Conservation (phyloP, 495 filamentous ascomycete genomes). For the Tuber microsphaerosporum region DNA sequence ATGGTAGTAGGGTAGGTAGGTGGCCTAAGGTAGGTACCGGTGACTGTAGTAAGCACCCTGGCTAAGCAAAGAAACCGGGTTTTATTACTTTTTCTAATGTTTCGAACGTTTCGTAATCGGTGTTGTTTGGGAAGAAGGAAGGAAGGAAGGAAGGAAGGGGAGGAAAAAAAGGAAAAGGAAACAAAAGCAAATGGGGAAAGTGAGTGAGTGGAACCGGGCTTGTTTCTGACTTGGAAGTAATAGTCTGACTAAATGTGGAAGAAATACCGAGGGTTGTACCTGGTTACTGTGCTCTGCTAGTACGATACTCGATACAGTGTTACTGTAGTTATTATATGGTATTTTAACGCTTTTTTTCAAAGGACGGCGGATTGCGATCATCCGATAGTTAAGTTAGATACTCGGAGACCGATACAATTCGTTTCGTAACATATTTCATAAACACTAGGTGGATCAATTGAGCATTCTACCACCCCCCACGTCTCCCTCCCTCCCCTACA, state of each 20-base stretch:
- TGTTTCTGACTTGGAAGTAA: neutral
- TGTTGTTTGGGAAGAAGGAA: neutral
- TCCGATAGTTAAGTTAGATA: neutral
- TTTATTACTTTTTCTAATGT: neutral
- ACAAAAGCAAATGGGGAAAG: neutral
- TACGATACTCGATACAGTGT: too few relatives aligned
- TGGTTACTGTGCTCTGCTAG: too few relatives aligned
- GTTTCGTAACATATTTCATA: neutral
- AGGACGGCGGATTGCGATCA: neutral
- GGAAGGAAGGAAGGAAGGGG: neutral
- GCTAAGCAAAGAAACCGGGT: neutral
- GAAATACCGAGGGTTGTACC: neutral
- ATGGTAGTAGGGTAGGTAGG: too few relatives aligned
- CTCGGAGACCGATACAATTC: neutral
- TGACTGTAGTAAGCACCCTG: neutral
- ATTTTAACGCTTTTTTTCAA: neutral
- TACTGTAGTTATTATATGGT: too few relatives aligned
- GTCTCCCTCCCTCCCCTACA: neutral
- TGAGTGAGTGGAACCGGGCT: neutral
- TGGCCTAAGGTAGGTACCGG: too few relatives aligned
- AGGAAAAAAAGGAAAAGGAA: neutral
- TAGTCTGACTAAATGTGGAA: neutral
- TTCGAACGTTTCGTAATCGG: neutral
- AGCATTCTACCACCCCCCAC: neutral
- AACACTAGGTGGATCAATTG: neutral